phyloP scores from a whole-genome alignment of 257 asterid species.

The Thymus mandschuricus region DNA sequence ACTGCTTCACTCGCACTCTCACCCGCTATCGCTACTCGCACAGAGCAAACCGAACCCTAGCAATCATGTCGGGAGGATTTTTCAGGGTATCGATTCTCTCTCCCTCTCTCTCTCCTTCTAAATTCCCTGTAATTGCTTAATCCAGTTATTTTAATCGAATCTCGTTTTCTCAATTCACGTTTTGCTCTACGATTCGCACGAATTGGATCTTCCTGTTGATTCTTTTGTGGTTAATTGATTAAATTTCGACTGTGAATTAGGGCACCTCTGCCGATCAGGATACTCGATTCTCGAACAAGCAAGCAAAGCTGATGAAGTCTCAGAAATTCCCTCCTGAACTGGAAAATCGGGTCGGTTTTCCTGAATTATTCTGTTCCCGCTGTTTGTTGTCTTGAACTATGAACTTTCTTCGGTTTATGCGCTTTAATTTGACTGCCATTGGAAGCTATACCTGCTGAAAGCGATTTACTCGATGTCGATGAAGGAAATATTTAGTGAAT shows the following conservation, averaged over 20 bases:
- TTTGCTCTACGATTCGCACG: conserved; percentile 10
- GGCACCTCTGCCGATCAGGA: conserved; percentile 99
- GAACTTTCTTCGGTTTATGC: not conserved
- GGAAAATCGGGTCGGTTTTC: conserved; percentile 73
- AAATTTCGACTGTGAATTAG: conserved; percentile 39
- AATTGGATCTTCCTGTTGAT: conserved; percentile 24
- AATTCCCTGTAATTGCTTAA: not conserved
- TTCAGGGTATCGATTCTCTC: conserved; percentile 62
- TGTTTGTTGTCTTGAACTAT: not conserved
- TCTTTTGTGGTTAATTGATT: not conserved
- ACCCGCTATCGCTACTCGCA: not conserved
- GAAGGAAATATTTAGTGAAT: not conserved
- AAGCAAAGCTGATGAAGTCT: conserved; percentile 89
- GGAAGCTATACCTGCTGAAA: conserved; percentile 11
- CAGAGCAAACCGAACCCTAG: conserved; percentile 59
- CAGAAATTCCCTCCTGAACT: conserved; percentile 96
- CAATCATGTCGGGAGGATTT: conserved; percentile 88
- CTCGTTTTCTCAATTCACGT: not conserved
- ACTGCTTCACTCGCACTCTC: conserved; percentile 8
- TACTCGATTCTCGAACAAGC: conserved; percentile 98
- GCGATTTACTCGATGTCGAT: conserved; percentile 26
- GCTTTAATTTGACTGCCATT: not conserved
- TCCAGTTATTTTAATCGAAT: not conserved
- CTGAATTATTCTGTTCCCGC: not conserved
- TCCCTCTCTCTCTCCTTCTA: not conserved